Base-by-base conservation (phyloP, 495 filamentous ascomycete genomes). In the Elasticomyces elasticus region DNA sequence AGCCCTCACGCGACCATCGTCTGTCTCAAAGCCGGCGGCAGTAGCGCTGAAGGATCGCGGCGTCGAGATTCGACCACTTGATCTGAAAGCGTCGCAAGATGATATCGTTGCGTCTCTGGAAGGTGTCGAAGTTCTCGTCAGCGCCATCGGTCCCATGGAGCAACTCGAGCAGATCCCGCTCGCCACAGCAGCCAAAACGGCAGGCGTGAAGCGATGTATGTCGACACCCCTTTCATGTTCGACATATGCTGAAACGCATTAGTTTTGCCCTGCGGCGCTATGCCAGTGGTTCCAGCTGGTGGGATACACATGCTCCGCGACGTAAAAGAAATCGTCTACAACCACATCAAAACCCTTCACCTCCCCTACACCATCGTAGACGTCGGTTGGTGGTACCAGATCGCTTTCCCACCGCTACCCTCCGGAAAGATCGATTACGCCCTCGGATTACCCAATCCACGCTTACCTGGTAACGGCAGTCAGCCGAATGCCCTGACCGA, bases 281-380 rank as follows among this genome's bases (percentile, higher is more conserved):
- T 72, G 57, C 74, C 76, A 2, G 69, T 76, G 27, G 65, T 68
- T 28, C 72, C 74, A 33, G 46, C 20, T 1, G 62, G 52, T 38
- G 31, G 31, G 10, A 24, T 64, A 0, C 55, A 62, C 37, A 9
- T 30, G 12, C 20, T 58, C 2, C 50, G 55, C 27, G 44, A 62
- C 40, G 50, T 77, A 74, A 81, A 81, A 72, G 74, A 79, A 50
- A 69, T 70, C 19, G 72, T 81, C 23, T 74, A 76, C 66, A 73
- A 78, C 51, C 72, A 76, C 52, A 72, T 81, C 62, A 74, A 72
- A 62, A 69, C 72, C 55, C 61, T 77, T 22, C 60, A 64, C 49
- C 67, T 82, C 24, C 76, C 77, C 24, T 83, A 79, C 67, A 83
- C 79, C 23, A 73, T 80, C 62, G 74, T 83, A 58, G 78, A 82